Percentiles rank a stretch among this genome's conserved stretches.
Evolutionary conservation across 768 basidiomycete species (phyloP).

Genomic region (Punctularia strigosozonata): DNA sequence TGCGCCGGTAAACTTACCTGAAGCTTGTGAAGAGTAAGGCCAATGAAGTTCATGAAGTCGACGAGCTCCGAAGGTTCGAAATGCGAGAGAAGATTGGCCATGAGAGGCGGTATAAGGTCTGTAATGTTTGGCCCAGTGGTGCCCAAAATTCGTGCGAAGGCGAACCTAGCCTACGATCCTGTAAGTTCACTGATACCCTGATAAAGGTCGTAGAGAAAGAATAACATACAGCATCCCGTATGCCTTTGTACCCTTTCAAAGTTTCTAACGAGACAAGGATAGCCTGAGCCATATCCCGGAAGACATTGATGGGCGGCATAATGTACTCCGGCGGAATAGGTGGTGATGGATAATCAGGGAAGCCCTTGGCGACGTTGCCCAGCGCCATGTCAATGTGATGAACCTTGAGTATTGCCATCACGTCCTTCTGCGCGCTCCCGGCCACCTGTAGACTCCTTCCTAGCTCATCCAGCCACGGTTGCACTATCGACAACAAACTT

Average conservation of each 20-base stretch:
- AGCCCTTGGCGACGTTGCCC: constrained; percentile 92
- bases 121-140: constrained; percentile 82
- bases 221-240: constrained; percentile 79
- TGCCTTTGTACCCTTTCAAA: constrained; percentile 77
- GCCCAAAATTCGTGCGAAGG: constrained; percentile 87
- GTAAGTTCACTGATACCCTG: constrained; percentile 1
- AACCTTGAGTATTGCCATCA: constrained; percentile 71
- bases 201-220: background rate
- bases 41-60: constrained; percentile 94
- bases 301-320: constrained; percentile 64
- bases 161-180: constrained; percentile 64
- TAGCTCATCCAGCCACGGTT: constrained; percentile 71
- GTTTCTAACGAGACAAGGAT: constrained; percentile 80
- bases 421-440: constrained; percentile 50
- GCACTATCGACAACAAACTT: constrained; percentile 65
- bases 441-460: constrained; percentile 41
- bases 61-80: constrained; percentile 88
- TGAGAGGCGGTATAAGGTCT: constrained; percentile 78
- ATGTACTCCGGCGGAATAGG: constrained; percentile 54
- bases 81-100: constrained; percentile 81
- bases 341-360: constrained; percentile 82
- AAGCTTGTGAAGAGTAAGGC: constrained; percentile 80
- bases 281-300: constrained; percentile 76
- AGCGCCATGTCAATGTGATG: constrained; percentile 94
- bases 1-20: constrained; percentile 38